Evolutionary conservation across 2,329 filamentous ascomycete species (phyloP).

Genomic region (Alternaria sp.): DNA sequence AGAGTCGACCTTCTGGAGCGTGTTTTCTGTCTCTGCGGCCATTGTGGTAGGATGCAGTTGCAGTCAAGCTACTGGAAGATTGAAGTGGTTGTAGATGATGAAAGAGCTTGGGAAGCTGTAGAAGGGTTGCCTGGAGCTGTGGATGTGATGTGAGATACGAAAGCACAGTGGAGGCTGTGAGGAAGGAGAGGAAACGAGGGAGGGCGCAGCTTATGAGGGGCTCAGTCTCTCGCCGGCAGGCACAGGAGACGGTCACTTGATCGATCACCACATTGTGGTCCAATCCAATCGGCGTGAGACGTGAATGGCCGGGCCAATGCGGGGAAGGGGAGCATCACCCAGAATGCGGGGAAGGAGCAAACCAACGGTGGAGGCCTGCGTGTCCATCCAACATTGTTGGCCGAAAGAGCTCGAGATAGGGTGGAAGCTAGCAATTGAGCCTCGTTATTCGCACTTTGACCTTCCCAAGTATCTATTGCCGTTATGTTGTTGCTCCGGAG

Average conservation of each 20-base stretch:
- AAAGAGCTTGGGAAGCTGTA: conserved; percentile 25
- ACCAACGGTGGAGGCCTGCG: conserved; percentile 19
- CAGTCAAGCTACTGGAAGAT: conserved; percentile 7
- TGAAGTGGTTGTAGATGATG: conserved; percentile 11
- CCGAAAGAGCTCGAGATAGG: neutral
- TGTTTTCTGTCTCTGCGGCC: conserved; percentile 58
- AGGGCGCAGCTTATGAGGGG: conserved; percentile 46
- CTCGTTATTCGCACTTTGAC: conserved; percentile 6
- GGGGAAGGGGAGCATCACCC: conserved; percentile 27
- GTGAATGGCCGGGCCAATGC: conserved; percentile 34
- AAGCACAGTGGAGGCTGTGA: conserved; percentile 34
- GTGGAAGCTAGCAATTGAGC: conserved; percentile 33
- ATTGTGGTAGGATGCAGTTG: conserved; percentile 49
- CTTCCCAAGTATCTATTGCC: conserved; percentile 7
- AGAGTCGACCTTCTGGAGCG: conserved; percentile 88
- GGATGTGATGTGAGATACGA: conserved; percentile 16
- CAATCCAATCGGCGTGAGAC: conserved; percentile 37
- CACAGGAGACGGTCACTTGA: conserved; percentile 42
- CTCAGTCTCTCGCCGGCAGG: conserved; percentile 30
- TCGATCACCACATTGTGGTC: conserved; percentile 38
- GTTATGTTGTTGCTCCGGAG: conserved; percentile 2
- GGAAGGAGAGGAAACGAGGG: conserved; percentile 30
- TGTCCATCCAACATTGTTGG: neutral
- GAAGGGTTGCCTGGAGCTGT: conserved; percentile 9
- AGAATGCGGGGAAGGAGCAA: conserved; percentile 26